Base-by-base conservation (phyloP, 768 basidiomycete species). In the Suillus sp. region DNA sequence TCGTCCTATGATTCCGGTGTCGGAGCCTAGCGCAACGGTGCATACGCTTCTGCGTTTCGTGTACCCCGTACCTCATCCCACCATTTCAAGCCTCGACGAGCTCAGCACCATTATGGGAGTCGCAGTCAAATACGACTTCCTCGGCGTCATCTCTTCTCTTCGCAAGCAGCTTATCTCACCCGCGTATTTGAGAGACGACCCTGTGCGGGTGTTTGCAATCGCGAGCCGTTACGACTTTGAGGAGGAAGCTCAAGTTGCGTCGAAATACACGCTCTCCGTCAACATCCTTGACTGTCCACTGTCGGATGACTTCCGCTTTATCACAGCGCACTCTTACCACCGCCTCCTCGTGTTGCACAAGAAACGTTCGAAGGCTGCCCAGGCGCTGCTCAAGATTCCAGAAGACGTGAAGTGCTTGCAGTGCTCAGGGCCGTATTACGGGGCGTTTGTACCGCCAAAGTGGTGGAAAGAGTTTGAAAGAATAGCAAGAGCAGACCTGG, bases 401-500 rank as follows among this genome's bases (percentile, higher is more conserved):
- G 78, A 80, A 3, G 79, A 83, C 38, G 69, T 88, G 66, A 85
- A 85, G 72, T 91, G 91, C 74, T 82, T 86, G 77, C 84, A 87
- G 64, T 92, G 89, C 68, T 90, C 88, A 45, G 84, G 85, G 72
- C 69, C 75, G 16, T 73, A 71, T 62, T 78, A 77, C 73, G 75
- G 80, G 2, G 75, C 80, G 57, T 77, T 84, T 62, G 77, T 78
- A 6, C 78, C 80, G 6, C 90, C 91, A 25, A 82, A 81, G 72
- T 91, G 89, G 90, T 92, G 89, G 90, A 70, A 71, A 25, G 83
- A 84, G 64, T 92, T 84, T 68, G 81, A 84, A 71, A 80, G 70
- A 70, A 69, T 77, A 62, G 90, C 88, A 42, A 82, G 69, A 68
- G 81, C 82, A 69, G 90, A 91, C 69, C 74, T 92, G 62, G 74